These are phyloP conservation scores for Chenopodium suecicum DNA, from an alignment of 148 eudicot species.

Conservation along the genomic window DNA sequence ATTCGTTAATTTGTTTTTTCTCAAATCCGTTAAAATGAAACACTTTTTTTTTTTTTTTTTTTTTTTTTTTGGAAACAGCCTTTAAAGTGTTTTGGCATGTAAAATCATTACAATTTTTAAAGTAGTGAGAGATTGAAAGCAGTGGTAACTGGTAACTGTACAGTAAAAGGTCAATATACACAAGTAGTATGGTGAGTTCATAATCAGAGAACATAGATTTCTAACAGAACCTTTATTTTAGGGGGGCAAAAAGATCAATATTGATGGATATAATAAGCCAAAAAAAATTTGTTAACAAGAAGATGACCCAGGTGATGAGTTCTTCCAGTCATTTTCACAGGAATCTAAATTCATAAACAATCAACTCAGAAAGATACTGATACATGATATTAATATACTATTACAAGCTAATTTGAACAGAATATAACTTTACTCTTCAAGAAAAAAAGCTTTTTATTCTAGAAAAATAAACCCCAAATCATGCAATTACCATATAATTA, in stretches of 20 bases:
- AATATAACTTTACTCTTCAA: not conserved
- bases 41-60: too few relatives aligned
- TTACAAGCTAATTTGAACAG: too few relatives aligned
- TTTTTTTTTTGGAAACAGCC: too few relatives aligned
- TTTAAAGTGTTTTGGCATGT: too few relatives aligned
- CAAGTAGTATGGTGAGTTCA: not conserved
- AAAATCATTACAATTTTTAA: too few relatives aligned
- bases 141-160: too few relatives aligned
- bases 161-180: too few relatives aligned
- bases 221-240: not conserved
- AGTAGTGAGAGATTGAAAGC: too few relatives aligned
- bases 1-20: too few relatives aligned
- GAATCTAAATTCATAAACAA: slow-evolving; percentile 6
- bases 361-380: slow-evolving; percentile 2
- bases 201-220: not conserved
- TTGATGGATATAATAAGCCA: not conserved
- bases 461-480: not conserved
- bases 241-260: not conserved
- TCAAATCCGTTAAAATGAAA: too few relatives aligned
- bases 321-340: slow-evolving; percentile 21
- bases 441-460: not conserved
- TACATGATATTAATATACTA: not conserved
- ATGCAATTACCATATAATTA: not conserved
- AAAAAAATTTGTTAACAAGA: not conserved
- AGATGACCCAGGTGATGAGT: not conserved